These are phyloP conservation scores for Pseudomicrostroma phylloplanum DNA, from an alignment of 1,284 basidiomycete species.

Conservation along the genomic window DNA sequence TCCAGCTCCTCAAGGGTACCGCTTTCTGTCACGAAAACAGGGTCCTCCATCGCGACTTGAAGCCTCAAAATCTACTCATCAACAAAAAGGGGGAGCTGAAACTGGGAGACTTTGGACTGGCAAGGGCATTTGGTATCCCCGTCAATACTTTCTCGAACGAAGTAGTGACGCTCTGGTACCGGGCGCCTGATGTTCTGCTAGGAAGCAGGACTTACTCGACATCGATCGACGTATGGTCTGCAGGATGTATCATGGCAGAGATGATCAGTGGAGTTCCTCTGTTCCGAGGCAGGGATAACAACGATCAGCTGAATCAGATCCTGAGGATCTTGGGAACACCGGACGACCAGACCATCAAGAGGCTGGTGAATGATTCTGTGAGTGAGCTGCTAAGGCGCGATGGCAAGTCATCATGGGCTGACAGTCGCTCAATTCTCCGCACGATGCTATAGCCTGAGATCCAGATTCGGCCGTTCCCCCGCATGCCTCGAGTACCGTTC, in stretches of 20 bases:
- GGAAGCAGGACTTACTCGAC: constrained; percentile 97
- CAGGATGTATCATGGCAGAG: constrained; percentile 92
- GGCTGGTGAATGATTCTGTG: constrained; percentile 77
- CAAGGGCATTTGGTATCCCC: constrained; percentile 61
- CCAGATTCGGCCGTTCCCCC: constrained; percentile 75
- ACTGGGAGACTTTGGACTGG: constrained; percentile 78
- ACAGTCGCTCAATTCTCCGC: background rate
- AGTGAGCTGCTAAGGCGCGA: background rate
- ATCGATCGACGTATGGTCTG: constrained; percentile 98
- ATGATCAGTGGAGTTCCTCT: constrained; percentile 91
- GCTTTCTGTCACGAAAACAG: constrained; percentile 99
- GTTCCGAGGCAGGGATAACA: constrained; percentile 94
- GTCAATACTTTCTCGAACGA: constrained; percentile 51
- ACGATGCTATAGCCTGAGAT: constrained; percentile 70
- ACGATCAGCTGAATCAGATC: constrained; percentile 94
- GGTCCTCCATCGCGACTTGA: constrained; percentile 92
- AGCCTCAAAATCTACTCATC: constrained; percentile 95
- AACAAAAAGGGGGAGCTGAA: constrained; percentile 88
- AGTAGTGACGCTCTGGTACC: constrained; percentile 92
- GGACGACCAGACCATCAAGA: constrained; percentile 76
- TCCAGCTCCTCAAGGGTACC: constrained; percentile 91
- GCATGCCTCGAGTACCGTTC: constrained; percentile 85
- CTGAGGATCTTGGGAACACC: constrained; percentile 96
- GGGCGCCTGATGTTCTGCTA: constrained; percentile 93
- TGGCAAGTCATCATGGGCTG: background rate